Evolutionary conservation across 805 yeast genomes (phyloP).

Genomic region (Yarrowia sp.): DNA sequence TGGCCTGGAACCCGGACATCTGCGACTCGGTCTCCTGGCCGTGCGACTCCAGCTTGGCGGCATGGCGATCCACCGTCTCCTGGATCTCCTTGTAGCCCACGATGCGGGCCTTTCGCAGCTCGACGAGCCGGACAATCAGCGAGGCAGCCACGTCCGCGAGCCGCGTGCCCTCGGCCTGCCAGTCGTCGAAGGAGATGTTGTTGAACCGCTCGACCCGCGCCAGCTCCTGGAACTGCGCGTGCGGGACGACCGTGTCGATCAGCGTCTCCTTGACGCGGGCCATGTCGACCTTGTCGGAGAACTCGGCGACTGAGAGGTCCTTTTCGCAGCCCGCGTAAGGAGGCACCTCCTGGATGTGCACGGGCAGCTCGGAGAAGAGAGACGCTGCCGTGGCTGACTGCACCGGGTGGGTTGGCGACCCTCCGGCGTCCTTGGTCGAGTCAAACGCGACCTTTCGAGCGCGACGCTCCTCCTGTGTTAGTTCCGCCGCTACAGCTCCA

Average conservation of each 20-base stretch:
- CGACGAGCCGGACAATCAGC: constrained; percentile 34
- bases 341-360: constrained; percentile 1
- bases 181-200: constrained; percentile 17
- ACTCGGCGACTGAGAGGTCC: constrained; percentile 7
- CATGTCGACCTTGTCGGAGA: constrained; percentile 21
- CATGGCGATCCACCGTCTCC: constrained; percentile 28
- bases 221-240: constrained; percentile 16
- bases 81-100: constrained; percentile 38
- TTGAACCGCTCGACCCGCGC: constrained; percentile 14
- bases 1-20: constrained; percentile 17
- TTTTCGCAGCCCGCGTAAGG: constrained; percentile 16
- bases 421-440: neutral
- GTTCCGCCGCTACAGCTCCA: neutral
- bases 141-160: neutral
- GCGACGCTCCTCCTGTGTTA: constrained; percentile 17
- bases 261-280: constrained; percentile 14
- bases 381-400: constrained; percentile 1
- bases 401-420: neutral
- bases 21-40: constrained; percentile 18
- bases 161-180: constrained; percentile 18
- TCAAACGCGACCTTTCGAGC: constrained; percentile 2
- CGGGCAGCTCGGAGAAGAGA: constrained; percentile 7
- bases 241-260: constrained; percentile 11
- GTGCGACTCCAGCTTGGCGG: constrained; percentile 12
- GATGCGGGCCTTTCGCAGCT: constrained; percentile 41